Base-by-base conservation (phyloP, 1,284 basidiomycete genomes). In the Phellopilus nigrolimitatus region DNA sequence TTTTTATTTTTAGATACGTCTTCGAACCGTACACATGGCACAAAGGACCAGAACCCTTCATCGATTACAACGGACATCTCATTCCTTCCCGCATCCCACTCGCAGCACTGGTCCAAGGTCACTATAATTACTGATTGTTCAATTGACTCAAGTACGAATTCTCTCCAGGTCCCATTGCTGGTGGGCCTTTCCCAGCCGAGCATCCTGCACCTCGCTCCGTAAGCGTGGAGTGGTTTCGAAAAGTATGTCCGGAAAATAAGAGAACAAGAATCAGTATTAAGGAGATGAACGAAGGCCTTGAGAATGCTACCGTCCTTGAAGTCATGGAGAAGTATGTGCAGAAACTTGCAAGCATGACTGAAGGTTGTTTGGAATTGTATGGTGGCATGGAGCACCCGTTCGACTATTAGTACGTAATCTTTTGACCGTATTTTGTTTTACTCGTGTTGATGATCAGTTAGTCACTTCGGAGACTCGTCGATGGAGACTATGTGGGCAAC, bases 401-500 rank as follows among this genome's bases (percentile, higher is more conserved):
- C 28, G 49, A 51, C 24, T 55, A 22, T 19, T 12, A 6, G 56
- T 55, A 38, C 28, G 48, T 51, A 7, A 12, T 27, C 13, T 22
- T 30, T 19, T 19, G 15, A 6, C n/a, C 6, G 12, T n/a, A 13
- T 9, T 37, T 37, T 37, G 19, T 15, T 13, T 17, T 37, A n/a
- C n/a, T 3, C 19, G 7, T 3, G 27, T 24, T 24, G 12, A 42
- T 24, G n/a, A n/a, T n/a, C 8, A 5, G 9, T 22, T 27, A 53
- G 47, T 24, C 51, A 53, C 5, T 53, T 47, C 22, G 46, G 47
- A 17, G 33, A 48, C 27, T 21, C 42, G 17, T 13, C 9, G 22
- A 30, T 52, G 25, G 49, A 52, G 36, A 40, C 47, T 4, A 57
- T 69, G 6, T 73, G 70, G 69, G 63, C 69, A 0, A 55, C 57